A percentile compares a stretch with the other conserved stretches of the same genome.
Evolutionary conservation across 768 basidiomycete genomes (phyloP).

Genomic region (Sarcomyxa edulis): DNA sequence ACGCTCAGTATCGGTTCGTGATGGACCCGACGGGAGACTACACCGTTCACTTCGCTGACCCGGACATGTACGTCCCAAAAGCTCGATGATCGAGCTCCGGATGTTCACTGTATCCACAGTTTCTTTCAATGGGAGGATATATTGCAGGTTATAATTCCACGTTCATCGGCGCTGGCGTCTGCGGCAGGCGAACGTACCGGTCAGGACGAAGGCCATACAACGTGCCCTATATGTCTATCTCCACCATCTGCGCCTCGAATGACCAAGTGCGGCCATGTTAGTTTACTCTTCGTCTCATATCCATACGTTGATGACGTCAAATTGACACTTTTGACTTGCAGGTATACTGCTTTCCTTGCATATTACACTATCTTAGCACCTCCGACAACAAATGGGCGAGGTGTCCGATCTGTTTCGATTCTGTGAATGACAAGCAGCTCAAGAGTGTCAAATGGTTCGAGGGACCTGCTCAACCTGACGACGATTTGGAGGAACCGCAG

Average conservation of each 20-base stretch:
- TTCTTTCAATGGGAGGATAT: slow-evolving; percentile 97
- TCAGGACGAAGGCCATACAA: slow-evolving; percentile 57
- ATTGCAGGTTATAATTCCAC: slow-evolving; percentile 89
- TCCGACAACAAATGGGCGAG: slow-evolving; percentile 88
- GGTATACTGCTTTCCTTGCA: slow-evolving; percentile 95
- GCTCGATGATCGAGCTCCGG: slow-evolving; percentile 1
- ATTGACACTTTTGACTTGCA: slow-evolving; percentile 23
- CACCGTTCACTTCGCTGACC: slow-evolving; percentile 94
- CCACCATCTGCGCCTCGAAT: slow-evolving; percentile 86
- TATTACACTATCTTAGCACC: slow-evolving; percentile 82
- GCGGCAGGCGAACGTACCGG: slow-evolving; percentile 41
- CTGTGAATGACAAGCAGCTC: slow-evolving; percentile 83
- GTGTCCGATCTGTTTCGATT: slow-evolving; percentile 96
- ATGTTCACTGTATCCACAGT: slow-evolving; percentile 34
- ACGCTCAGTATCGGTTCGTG: slow-evolving; percentile 94
- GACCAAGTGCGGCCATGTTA: slow-evolving; percentile 97
- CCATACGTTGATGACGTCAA: slow-evolving; percentile 5
- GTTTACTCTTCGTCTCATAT: too few relatives aligned
- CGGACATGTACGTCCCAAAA: slow-evolving; percentile 74
- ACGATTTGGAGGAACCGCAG: slow-evolving; percentile 23
- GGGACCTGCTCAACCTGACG: slow-evolving; percentile 29
- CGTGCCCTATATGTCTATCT: slow-evolving; percentile 94
- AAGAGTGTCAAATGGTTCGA: slow-evolving; percentile 93
- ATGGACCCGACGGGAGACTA: slow-evolving; percentile 91
- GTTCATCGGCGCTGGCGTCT: slow-evolving; percentile 67